A percentile compares a stretch with the other conserved stretches of the same genome.
These are phyloP conservation scores for Macrolepiota albuminosa DNA, from an alignment of 768 basidiomycete species.

Conservation along the genomic window DNA sequence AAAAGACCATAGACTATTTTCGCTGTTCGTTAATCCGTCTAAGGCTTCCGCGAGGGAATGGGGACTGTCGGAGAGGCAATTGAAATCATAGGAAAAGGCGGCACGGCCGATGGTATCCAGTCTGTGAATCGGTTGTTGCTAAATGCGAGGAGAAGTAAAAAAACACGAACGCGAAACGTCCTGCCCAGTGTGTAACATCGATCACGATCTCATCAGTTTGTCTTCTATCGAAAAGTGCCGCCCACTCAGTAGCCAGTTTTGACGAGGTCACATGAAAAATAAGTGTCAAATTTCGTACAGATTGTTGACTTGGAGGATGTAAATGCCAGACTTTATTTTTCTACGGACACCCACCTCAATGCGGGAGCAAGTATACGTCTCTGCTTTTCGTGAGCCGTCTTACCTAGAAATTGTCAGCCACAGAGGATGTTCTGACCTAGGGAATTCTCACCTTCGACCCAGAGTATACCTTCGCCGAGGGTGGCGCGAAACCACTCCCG, in stretches of 20 bases:
- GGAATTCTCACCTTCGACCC: slow-evolving; percentile 49
- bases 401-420: slow-evolving; percentile 31
- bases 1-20: slow-evolving; percentile 52
- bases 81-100: slow-evolving; percentile 61
- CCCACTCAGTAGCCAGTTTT: slow-evolving; percentile 50
- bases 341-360: slow-evolving; percentile 35
- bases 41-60: slow-evolving; percentile 47
- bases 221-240: slow-evolving; percentile 36
- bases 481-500: slow-evolving; percentile 60
- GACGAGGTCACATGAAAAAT: slow-evolving; percentile 53
- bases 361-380: slow-evolving; percentile 49
- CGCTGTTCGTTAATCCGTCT: slow-evolving; percentile 57
- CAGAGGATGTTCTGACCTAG: background rate
- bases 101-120: slow-evolving; percentile 57
- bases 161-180: slow-evolving; percentile 50
- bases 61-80: slow-evolving; percentile 45
- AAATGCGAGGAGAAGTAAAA: background rate
- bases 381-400: slow-evolving; percentile 52
- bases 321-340: background rate
- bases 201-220: slow-evolving; percentile 37
- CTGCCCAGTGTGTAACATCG: slow-evolving; percentile 55
- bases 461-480: slow-evolving; percentile 60
- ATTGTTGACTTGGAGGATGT: slow-evolving; percentile 36
- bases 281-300: slow-evolving; percentile 44
- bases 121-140: slow-evolving; percentile 23